These are phyloP conservation scores for Colletotrichum liaoningense DNA, from an alignment of 2,329 filamentous ascomycete genomes.

Conservation along the genomic window DNA sequence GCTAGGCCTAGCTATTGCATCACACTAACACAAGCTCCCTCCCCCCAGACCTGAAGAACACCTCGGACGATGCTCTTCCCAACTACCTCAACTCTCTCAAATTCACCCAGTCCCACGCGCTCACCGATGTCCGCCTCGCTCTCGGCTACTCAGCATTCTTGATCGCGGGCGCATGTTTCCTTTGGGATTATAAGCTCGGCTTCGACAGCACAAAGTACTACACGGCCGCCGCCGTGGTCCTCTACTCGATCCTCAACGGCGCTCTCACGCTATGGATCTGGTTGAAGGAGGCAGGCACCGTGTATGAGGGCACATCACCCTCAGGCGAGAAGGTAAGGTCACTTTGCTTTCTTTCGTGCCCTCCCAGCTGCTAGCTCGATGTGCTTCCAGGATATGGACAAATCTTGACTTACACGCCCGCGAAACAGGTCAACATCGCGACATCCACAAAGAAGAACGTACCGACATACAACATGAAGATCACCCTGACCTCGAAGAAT, in stretches of 20 bases:
- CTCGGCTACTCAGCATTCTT: conserved; percentile 86
- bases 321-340: conserved; percentile 73
- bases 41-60: conserved; percentile 89
- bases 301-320: conserved; percentile 80
- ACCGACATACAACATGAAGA: conserved; percentile 81
- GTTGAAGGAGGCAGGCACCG: conserved; percentile 81
- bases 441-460: conserved; percentile 82
- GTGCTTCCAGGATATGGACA: neutral
- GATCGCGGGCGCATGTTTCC: conserved; percentile 86
- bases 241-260: conserved; percentile 84
- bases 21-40: conserved; percentile 34
- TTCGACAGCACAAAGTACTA: conserved; percentile 88
- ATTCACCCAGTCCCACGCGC: conserved; percentile 84
- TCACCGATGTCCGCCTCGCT: conserved; percentile 83
- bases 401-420: conserved; percentile 32
- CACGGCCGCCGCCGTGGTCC: conserved; percentile 81
- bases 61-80: conserved; percentile 91
- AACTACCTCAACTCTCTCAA: conserved; percentile 92
- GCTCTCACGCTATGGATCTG: conserved; percentile 87
- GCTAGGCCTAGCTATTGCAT: conserved; percentile 17
- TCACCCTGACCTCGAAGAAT: conserved; percentile 63
- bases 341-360: neutral
- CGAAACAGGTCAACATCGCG: conserved; percentile 74
- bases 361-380: neutral
- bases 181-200: conserved; percentile 90